Conservation (phyloP, 2,329 filamentous ascomycete species). For the Phaeosphaeriaceae sp. region DNA sequence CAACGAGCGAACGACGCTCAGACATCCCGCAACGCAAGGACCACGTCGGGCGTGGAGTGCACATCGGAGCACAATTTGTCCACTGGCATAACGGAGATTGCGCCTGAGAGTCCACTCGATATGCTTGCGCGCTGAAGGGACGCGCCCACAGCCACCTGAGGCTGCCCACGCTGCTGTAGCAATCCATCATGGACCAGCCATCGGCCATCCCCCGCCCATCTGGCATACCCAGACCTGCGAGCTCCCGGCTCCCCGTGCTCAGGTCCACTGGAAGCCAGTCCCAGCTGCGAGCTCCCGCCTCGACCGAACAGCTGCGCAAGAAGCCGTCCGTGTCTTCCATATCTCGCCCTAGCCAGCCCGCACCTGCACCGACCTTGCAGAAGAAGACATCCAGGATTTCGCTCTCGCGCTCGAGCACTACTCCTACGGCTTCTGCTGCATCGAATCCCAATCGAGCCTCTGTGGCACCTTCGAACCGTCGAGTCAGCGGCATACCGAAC, state of each 20-base stretch:
- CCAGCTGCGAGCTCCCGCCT: constrained; percentile 52
- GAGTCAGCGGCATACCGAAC: constrained; percentile 29
- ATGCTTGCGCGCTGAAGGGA: neutral
- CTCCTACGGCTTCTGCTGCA: constrained; percentile 13
- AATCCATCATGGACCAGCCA: constrained; percentile 39
- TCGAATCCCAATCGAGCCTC: constrained; percentile 20
- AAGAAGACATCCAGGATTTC: constrained; percentile 42
- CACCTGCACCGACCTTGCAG: constrained; percentile 31
- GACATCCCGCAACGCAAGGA: constrained; percentile 4
- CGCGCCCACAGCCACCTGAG: neutral
- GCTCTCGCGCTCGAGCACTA: constrained; percentile 31
- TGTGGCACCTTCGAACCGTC: constrained; percentile 29
- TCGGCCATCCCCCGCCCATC: constrained; percentile 41
- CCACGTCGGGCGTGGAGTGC: neutral
- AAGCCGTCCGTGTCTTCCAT: constrained; percentile 39
- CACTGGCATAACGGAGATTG: neutral
- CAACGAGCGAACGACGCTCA: no score
- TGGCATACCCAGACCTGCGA: constrained; percentile 54
- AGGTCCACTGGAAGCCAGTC: constrained; percentile 45
- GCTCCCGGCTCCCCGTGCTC: constrained; percentile 62
- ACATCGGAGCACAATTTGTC: neutral
- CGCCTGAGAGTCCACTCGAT: neutral
- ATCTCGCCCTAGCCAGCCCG: constrained; percentile 19
- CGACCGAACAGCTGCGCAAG: constrained; percentile 53
- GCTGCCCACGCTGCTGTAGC: neutral